Conservation (phyloP, 768 basidiomycete genomes). For the Gloeopeniophorella convolvens region DNA sequence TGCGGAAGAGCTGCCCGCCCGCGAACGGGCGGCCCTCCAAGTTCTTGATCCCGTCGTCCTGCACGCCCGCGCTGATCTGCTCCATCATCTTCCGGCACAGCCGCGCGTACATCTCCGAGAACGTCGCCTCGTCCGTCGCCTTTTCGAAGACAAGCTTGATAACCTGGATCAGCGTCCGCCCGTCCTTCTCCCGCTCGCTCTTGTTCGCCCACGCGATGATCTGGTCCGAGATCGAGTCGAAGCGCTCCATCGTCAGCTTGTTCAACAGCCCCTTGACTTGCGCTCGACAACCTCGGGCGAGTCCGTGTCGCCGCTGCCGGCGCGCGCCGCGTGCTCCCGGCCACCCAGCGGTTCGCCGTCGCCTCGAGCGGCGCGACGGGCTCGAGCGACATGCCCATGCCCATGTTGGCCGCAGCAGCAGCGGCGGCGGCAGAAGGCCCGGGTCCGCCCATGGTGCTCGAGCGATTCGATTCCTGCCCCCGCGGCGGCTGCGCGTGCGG, state of each 20-base stretch:
- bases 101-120: constrained; percentile 97
- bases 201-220: constrained; percentile 95
- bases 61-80: constrained; percentile 78
- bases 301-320: constrained; percentile 44
- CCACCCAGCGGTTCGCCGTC: constrained; percentile 82
- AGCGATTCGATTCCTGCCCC: constrained; percentile 62
- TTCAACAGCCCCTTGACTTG: constrained; percentile 90
- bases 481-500: constrained; percentile 76
- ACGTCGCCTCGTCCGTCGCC: constrained; percentile 91
- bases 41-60: constrained; percentile 81
- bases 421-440: constrained; percentile 19
- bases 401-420: constrained; percentile 26
- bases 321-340: constrained; percentile 39
- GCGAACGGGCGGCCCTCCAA: constrained; percentile 81
- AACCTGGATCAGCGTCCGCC: constrained; percentile 90
- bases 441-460: constrained; percentile 35
- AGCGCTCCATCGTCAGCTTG: constrained; percentile 95
- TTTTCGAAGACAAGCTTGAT: constrained; percentile 96
- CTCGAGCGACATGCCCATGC: constrained; percentile 45
- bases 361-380: constrained; percentile 70
- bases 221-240: constrained; percentile 92
- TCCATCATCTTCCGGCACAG: constrained; percentile 96
- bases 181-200: constrained; percentile 87
- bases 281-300: constrained; percentile 85
- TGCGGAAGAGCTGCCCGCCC: constrained; percentile 92